Evolutionary conservation across 2,329 filamentous ascomycete species (phyloP), one percentile per base, ranked within the genome.

Genomic region (Calonectria montana): DNA sequence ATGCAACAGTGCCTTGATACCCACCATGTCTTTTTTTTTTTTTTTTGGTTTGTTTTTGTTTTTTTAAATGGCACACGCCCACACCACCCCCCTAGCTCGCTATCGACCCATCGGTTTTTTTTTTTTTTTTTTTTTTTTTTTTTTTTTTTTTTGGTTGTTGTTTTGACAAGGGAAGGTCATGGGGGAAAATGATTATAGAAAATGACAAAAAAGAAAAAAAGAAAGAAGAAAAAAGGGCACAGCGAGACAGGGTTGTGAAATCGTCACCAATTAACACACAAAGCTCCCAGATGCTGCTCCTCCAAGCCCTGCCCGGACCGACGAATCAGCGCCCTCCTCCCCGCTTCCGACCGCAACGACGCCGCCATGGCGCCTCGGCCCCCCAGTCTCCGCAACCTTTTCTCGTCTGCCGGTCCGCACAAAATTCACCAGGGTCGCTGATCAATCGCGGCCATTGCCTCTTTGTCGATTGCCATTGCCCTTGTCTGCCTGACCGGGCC

Each of bases 301-400:
- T 21, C 15, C 21, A 27, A 4, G 57, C 35, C 39, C 39, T 62
- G 57, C 57, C 16, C 39, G 21, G 37, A n/a, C n/a, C n/a, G 27
- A 23, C 29, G 29, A 45, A 31, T 64, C 43, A 48, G 29, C n/a
- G n/a, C 41, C 43, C 31, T 41, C n/a, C 29, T 31, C 61, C 61
- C 41, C 61, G 61, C 61, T 50, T 37, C 43, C 29, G n/a, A 64
- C 61, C 41, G 29, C 62, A 37, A 35, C 47, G 35, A 57, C 50
- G 50, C 50, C 41, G 62, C 31, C 31, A 29, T 41, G 21, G 31
- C 21, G 29, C 27, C 29, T 45, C 43, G 39, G 57, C 35, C 39
- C 21, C 39, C 43, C 29, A 35, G 35, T 65, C 47, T 53, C 45
- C 63, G 63, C 63, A 63, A 53, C 27, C 63, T 53, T 31, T 47